Percentiles rank a stretch among this genome's conserved stretches.
These are phyloP conservation scores for Auricularia auricula-judae DNA, from an alignment of 768 basidiomycete genomes.

Conservation along the genomic window DNA sequence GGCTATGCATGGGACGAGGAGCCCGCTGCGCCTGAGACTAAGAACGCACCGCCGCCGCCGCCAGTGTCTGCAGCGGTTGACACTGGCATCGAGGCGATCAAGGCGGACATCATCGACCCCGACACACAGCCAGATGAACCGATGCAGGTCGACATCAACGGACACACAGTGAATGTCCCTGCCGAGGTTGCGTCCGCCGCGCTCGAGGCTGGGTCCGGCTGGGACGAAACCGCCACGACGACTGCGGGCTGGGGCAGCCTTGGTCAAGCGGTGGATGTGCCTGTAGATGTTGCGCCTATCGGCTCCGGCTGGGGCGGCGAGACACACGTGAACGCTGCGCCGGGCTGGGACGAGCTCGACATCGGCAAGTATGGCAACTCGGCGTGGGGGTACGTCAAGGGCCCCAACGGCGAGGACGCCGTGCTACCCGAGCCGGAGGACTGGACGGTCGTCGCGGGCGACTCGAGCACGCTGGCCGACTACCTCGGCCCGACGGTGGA, in stretches of 20 bases:
- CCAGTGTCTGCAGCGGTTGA: slow-evolving; percentile 7
- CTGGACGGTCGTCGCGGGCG: slow-evolving; percentile 4
- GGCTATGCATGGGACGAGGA: neutral
- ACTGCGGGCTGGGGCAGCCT: slow-evolving; percentile 1
- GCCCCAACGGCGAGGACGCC: neutral
- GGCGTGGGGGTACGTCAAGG: neutral
- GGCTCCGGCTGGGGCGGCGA: slow-evolving; percentile 6
- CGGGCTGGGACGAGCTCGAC: neutral
- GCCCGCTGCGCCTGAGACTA: too few species aligned
- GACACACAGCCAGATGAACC: slow-evolving; percentile 5
- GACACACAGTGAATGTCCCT: slow-evolving; percentile 11
- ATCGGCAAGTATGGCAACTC: neutral
- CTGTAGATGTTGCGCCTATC: slow-evolving; percentile 4
- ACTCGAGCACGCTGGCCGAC: slow-evolving; percentile 20
- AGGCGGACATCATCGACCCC: slow-evolving; percentile 12
- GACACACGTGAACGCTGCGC: slow-evolving; percentile 6
- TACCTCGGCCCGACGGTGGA: slow-evolving; percentile 46
- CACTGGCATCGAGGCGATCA: slow-evolving; percentile 11
- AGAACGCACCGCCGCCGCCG: neutral
- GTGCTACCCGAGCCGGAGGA: slow-evolving; percentile 6
- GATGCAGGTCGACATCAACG: slow-evolving; percentile 6
- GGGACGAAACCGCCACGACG: slow-evolving; percentile 10
- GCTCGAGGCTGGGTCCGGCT: neutral
- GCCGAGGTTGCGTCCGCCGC: slow-evolving; percentile 1
- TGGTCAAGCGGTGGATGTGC: slow-evolving; percentile 10